Conservation (phyloP, 257 asterid species). For the Ligustrum vulgare region DNA sequence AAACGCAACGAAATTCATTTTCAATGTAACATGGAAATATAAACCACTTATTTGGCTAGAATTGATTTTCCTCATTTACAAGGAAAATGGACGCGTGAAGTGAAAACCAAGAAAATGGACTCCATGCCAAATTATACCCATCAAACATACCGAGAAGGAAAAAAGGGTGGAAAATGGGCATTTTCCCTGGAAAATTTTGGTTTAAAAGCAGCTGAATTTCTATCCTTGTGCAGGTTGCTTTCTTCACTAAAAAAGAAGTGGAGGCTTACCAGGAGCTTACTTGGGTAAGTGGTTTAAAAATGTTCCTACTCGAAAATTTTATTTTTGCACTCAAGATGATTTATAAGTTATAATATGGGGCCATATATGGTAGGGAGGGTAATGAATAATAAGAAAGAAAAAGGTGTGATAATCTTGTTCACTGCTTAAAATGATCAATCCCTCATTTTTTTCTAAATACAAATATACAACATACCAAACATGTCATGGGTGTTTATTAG, state of each 20-base stretch:
- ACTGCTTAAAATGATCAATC: background rate
- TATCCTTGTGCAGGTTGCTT: conserved; percentile 55
- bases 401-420: background rate
- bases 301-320: background rate
- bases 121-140: no score
- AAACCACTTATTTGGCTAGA: no score
- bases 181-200: no score
- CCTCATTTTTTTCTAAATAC: no score
- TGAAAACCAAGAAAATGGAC: no score
- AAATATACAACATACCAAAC: background rate
- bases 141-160: no score
- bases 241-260: conserved; percentile 70
- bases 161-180: no score
- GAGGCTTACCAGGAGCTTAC: conserved; percentile 72
- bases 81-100: no score
- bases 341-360: background rate
- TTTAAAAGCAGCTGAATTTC: no score
- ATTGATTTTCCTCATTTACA: no score
- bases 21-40: no score
- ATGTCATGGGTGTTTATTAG: background rate
- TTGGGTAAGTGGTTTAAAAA: conserved; percentile 51
- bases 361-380: background rate
- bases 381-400: background rate
- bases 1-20: no score
- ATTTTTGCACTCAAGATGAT: background rate